Conservation (phyloP, 2,329 filamentous ascomycete species). For the Trematosphaeria pertusa region DNA sequence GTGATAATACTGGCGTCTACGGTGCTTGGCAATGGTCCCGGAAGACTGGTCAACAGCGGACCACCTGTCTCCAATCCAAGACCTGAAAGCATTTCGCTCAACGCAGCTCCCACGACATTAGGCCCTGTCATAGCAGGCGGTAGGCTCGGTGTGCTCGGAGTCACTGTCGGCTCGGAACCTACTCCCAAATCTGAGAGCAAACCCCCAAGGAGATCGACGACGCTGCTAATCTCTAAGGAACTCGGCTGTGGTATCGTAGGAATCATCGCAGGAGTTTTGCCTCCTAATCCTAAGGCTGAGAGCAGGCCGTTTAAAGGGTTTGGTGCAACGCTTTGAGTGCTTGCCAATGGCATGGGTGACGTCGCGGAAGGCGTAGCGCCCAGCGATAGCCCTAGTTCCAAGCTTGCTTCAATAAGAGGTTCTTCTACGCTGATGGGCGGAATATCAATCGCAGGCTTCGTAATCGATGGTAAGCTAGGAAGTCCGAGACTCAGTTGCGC, state of each 20-base stretch:
- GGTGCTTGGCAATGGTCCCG: too few relatives aligned
- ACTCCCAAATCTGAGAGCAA: too few relatives aligned
- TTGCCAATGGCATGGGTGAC: not conserved
- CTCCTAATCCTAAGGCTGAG: not conserved
- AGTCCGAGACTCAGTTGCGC: not conserved
- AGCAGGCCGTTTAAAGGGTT: not conserved
- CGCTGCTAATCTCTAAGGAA: not conserved
- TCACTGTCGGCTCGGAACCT: too few relatives aligned
- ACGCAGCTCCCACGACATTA: too few relatives aligned
- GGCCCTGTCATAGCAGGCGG: too few relatives aligned
- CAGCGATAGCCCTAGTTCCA: not conserved
- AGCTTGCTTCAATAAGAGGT: not conserved
- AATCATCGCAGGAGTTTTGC: not conserved
- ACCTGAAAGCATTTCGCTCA: too few relatives aligned
- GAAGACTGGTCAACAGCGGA: too few relatives aligned
- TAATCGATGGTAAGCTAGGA: not conserved
- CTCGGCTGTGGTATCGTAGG: not conserved
- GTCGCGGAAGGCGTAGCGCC: not conserved
- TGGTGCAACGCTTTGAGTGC: not conserved
- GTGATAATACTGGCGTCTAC: too few relatives aligned
- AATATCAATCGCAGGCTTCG: not conserved
- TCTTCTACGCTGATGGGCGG: not conserved
- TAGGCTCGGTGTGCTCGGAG: too few relatives aligned
- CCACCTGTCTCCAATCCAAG: too few relatives aligned
- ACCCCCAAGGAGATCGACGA: not conserved